A percentile compares a stretch with the other conserved stretches of the same genome.
Conservation (phyloP, 2,329 filamentous ascomycete genomes). For the Metarhizium robertsii region DNA sequence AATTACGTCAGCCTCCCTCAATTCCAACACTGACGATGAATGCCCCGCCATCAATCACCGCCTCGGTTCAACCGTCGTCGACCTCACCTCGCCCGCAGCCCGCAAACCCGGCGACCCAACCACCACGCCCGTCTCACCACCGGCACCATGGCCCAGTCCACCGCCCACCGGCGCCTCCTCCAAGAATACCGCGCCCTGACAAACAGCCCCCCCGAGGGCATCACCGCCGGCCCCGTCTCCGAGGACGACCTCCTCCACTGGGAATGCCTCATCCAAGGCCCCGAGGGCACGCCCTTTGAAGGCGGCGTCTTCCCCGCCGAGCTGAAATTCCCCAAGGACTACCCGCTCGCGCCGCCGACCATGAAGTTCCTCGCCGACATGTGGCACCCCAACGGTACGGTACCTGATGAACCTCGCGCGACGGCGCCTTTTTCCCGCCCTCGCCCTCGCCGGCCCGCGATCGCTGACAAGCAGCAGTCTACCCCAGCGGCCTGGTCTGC, state of each 20-base stretch:
- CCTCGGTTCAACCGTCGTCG: too few species aligned
- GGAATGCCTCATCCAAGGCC: conserved; percentile 94
- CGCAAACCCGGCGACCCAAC: too few species aligned
- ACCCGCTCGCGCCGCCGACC: conserved; percentile 88
- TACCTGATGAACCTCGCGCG: too few species aligned
- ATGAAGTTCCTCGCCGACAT: conserved; percentile 94
- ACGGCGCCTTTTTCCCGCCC: too few species aligned
- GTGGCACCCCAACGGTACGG: conserved; percentile 88
- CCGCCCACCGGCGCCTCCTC: conserved; percentile 72
- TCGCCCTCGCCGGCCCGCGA: background rate
- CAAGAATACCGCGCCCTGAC: conserved; percentile 93
- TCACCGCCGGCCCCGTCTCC: conserved; percentile 83
- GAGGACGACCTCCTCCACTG: conserved; percentile 95
- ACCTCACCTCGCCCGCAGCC: too few species aligned
- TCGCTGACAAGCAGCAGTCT: conserved; percentile 49
- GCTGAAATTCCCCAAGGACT: conserved; percentile 90
- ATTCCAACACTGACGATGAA: too few species aligned
- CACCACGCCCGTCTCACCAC: background rate
- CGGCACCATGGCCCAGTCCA: conserved; percentile 45
- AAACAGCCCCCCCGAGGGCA: conserved; percentile 93
- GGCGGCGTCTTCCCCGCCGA: conserved; percentile 93
- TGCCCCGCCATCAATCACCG: too few species aligned
- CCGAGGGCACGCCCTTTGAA: conserved; percentile 92
- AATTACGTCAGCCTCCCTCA: too few species aligned
- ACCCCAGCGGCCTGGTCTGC: conserved; percentile 84